Percentiles rank a stretch among this genome's conserved stretches.
Evolutionary conservation across 2,329 filamentous ascomycete genomes (phyloP).

Genomic region (Thielaviopsis populi): DNA sequence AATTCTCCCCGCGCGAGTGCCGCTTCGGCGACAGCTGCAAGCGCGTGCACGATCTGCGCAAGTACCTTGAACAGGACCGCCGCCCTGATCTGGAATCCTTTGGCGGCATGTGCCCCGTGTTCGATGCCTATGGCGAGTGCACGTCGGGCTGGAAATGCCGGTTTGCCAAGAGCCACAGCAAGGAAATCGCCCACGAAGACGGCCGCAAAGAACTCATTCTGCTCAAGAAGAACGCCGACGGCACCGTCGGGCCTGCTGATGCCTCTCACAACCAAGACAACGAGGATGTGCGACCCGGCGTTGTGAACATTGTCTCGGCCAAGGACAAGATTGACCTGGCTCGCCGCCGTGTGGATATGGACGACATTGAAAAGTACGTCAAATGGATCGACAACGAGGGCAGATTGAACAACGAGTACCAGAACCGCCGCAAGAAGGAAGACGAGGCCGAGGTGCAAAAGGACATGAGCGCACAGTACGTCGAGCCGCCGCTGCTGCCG

Average conservation of each 20-base stretch:
- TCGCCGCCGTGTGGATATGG: constrained; percentile 54
- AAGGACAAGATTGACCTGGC: constrained; percentile 59
- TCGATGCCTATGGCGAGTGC: constrained; percentile 60
- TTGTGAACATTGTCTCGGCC: constrained; percentile 60
- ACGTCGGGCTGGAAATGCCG: constrained; percentile 86
- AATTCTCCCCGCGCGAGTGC: constrained; percentile 71
- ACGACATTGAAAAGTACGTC: constrained; percentile 60
- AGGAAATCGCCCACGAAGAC: constrained; percentile 62
- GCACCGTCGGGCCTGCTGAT: constrained; percentile 23
- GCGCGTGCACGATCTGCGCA: constrained; percentile 67
- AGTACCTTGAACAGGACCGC: constrained; percentile 60
- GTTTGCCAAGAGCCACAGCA: constrained; percentile 74
- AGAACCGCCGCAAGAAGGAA: constrained; percentile 28
- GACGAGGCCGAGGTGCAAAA: constrained; percentile 34
- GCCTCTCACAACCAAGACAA: constrained; percentile 27
- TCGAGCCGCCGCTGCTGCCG: constrained; percentile 74
- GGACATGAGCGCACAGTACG: constrained; percentile 64
- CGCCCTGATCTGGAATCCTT: constrained; percentile 68
- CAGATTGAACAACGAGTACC: constrained; percentile 26
- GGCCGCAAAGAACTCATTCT: constrained; percentile 71
- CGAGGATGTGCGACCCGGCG: constrained; percentile 43
- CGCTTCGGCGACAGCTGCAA: constrained; percentile 68
- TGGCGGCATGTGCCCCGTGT: constrained; percentile 67
- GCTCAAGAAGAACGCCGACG: constrained; percentile 26
- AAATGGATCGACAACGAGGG: constrained; percentile 59